Evolutionary conservation across 1,284 basidiomycete species (phyloP).

Genomic region (Ganoderma boninense): DNA sequence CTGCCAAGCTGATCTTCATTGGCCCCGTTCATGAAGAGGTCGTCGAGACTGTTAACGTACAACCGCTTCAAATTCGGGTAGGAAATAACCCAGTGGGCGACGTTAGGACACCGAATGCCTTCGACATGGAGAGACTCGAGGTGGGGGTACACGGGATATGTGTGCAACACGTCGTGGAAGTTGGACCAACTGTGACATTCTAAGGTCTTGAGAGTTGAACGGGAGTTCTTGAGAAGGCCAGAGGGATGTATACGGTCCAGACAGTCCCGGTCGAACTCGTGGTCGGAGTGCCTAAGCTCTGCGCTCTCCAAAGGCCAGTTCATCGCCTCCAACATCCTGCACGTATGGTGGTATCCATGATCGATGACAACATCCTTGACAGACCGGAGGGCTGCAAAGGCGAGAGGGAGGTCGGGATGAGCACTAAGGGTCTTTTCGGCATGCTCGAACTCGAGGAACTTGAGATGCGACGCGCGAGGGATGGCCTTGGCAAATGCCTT

Average conservation of each 20-base stretch:
- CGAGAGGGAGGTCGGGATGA: constrained; percentile 12
- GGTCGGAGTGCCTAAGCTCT: not conserved
- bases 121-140: constrained; percentile 5
- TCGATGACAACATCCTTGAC: constrained; percentile 15
- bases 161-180: constrained; percentile 5
- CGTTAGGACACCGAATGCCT: constrained; percentile 2
- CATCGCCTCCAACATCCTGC: constrained; percentile 16
- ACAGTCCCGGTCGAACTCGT: not conserved
- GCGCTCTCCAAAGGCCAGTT: constrained; percentile 16
- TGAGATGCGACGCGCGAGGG: constrained; percentile 12
- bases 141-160: constrained; percentile 15
- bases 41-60: constrained; percentile 2
- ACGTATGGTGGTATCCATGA: constrained; percentile 12
- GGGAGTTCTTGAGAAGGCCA: constrained; percentile 11
- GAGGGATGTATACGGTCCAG: constrained; percentile 17
- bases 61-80: constrained; percentile 14
- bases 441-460: constrained; percentile 3
- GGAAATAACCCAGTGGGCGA: constrained; percentile 11
- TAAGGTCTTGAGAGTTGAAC: constrained; percentile 11
- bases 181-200: constrained; percentile 6
- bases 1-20: not conserved
- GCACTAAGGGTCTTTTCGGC: constrained; percentile 16
- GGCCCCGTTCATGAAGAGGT: not conserved
- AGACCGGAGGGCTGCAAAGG: constrained; percentile 13
- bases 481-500: constrained; percentile 14